phyloP scores from a whole-genome alignment of 2,329 filamentous ascomycete genomes.

The Sarocladium strictum region DNA sequence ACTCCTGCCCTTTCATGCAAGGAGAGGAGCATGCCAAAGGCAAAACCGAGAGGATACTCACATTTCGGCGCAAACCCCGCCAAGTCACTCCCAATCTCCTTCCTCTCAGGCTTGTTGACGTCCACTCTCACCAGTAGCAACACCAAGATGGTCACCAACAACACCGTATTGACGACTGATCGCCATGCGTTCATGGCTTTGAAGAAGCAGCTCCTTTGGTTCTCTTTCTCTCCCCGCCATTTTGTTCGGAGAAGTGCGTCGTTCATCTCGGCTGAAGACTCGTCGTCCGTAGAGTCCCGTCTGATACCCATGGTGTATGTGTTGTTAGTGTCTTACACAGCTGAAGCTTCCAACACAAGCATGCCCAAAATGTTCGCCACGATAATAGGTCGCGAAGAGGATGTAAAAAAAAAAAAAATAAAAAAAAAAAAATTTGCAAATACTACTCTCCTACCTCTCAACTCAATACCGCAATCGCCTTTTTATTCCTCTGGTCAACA shows the following conservation, averaged over 20 bases:
- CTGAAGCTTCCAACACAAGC: no score
- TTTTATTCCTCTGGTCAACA: neutral
- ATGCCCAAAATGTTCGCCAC: no score
- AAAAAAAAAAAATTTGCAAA: neutral
- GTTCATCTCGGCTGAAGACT: conserved; percentile 6
- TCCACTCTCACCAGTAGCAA: neutral
- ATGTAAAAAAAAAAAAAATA: neutral
- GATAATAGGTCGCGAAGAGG: no score
- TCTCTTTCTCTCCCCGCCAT: neutral
- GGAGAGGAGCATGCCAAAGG: neutral
- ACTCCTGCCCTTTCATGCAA: neutral
- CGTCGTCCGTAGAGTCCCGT: conserved; percentile 2
- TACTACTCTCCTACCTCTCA: neutral
- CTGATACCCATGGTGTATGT: neutral
- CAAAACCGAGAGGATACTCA: no score
- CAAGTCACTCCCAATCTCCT: neutral
- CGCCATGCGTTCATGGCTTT: neutral
- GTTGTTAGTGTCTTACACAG: no score
- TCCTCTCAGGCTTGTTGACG: conserved; percentile 7
- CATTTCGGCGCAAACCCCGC: neutral
- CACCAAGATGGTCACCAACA: conserved; percentile 1
- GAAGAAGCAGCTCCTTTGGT: conserved; percentile 1
- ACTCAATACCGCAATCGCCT: neutral
- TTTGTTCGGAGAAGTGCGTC: neutral
- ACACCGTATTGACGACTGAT: neutral